Percentiles rank a stretch among this genome's conserved stretches.
Evolutionary conservation across 306 rosid genomes (phyloP).

Genomic region (Medicago ruthenica): DNA sequence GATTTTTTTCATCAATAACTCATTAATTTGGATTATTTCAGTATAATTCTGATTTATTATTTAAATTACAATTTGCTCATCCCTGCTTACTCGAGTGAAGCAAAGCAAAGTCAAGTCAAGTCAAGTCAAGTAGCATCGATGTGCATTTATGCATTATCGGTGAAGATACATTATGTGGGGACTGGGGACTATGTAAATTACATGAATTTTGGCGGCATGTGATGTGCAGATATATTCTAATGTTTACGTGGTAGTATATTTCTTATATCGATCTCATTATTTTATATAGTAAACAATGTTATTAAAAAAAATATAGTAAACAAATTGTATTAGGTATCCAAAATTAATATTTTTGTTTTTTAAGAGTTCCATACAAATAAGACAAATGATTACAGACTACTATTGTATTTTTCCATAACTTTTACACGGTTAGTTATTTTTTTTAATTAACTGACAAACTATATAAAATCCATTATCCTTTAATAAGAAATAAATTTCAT

Average conservation of each 20-base stretch:
- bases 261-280: too few relatives aligned
- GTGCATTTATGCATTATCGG: neutral
- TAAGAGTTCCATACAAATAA: neutral
- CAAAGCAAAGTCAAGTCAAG: conserved; percentile 6
- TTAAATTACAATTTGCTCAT: neutral
- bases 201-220: neutral
- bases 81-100: neutral
- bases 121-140: neutral
- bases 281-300: too few relatives aligned
- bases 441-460: too few relatives aligned
- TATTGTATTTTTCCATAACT: neutral
- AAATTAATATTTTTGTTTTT: neutral
- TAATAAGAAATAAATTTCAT: too few relatives aligned
- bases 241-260: too few relatives aligned
- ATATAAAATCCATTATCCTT: too few relatives aligned
- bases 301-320: too few relatives aligned
- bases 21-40: neutral
- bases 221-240: too few relatives aligned
- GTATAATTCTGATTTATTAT: neutral
- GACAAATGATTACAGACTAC: neutral
- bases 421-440: neutral
- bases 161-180: neutral
- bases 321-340: too few relatives aligned
- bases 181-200: neutral
- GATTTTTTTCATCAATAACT: neutral